Base-by-base conservation (phyloP, 78 protist genomes). In the Trichosphaerium sp. region DNA sequence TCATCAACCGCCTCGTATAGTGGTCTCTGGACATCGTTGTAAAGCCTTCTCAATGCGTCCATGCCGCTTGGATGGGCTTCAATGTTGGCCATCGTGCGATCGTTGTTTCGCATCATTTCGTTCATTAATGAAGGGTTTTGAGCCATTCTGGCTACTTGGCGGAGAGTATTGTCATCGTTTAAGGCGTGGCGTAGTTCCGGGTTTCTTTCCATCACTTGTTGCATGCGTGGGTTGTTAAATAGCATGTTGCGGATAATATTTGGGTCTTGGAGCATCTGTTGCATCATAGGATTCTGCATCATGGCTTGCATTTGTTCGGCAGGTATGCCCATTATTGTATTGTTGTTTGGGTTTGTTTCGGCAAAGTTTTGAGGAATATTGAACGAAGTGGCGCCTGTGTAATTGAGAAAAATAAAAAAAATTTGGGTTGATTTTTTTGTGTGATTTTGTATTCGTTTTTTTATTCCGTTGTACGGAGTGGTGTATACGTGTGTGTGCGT, bases 61-160 rank as follows among this genome's bases (percentile, higher is more conserved):
- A 85, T 85, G 29, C 96, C 96, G 25, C 73, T 91, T 6, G 96
- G 96, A 25, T 68, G 82, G 32, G 64, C 63, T 64, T 88, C 91
- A 21, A 91, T 65, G 64, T 91, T 85, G 51, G 78, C 48, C 87
- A 91, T 82, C 12, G 90, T 91, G 23, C 88, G 77, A 39, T 91
- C 96, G 0, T 74, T 62, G 32, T 59, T 67, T 32, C 96, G 67
- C 91, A 86, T 82, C 91, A 84, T 71, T 74, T 91, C 94, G 14
- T 84, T 44, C 92, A 87, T 87, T 15, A 86, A 61, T 49, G 78
- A 76, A 52, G 96, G 96, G 39, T 88, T 87, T 35, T 88, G 65
- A 58, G 82, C 74, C 85, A 83, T 73, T 44, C 82, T 88, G 23
- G 88, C 41, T 35, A 83, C 34, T 66, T 85, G 88, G 21, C 92